phyloP scores from a whole-genome alignment of 371 early-diverging fungal genomes.

The Dipsacomyces acuminosporus region DNA sequence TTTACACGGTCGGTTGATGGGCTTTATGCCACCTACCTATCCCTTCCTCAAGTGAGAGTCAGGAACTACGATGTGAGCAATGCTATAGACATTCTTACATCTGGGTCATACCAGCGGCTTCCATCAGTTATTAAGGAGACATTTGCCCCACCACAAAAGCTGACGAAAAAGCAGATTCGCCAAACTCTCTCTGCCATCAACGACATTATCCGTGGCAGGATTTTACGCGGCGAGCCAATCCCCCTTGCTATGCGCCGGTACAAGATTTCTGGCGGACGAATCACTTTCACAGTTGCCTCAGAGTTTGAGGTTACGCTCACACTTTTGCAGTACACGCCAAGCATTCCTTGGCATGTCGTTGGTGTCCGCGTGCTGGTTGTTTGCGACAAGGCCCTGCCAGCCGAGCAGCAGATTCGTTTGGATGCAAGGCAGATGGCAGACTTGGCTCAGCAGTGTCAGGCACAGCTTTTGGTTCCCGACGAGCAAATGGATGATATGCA shows the following conservation, averaged over 20 bases:
- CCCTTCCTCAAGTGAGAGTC: conserved; percentile 64
- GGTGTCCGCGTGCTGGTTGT: conserved; percentile 29
- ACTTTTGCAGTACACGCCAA: conserved; percentile 27
- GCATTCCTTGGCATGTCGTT: conserved; percentile 44
- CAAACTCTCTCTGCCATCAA: conserved; percentile 58
- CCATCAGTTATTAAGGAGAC: conserved; percentile 53
- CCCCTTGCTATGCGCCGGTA: conserved; percentile 61
- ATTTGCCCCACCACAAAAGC: conserved; percentile 53
- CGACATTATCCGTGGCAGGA: conserved; percentile 63
- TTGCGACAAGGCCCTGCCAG: conserved; percentile 16
- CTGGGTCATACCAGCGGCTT: conserved; percentile 67
- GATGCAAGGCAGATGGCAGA: conserved; percentile 23
- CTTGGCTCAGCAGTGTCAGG: conserved; percentile 17
- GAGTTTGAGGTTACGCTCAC: conserved; percentile 61
- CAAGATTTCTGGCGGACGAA: conserved; percentile 57
- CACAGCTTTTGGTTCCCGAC: background rate
- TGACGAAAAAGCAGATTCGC: conserved; percentile 54
- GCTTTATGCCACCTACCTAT: conserved; percentile 58
- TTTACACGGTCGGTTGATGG: conserved; percentile 63
- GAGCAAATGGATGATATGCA: no score
- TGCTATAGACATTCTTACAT: conserved; percentile 70
- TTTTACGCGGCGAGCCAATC: conserved; percentile 59
- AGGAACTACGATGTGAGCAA: conserved; percentile 70
- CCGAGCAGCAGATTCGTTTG: conserved; percentile 22
- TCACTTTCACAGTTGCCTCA: conserved; percentile 59